Evolutionary conservation across 2,329 filamentous ascomycete genomes (phyloP).

Genomic region (Knoxdaviesia proteae): DNA sequence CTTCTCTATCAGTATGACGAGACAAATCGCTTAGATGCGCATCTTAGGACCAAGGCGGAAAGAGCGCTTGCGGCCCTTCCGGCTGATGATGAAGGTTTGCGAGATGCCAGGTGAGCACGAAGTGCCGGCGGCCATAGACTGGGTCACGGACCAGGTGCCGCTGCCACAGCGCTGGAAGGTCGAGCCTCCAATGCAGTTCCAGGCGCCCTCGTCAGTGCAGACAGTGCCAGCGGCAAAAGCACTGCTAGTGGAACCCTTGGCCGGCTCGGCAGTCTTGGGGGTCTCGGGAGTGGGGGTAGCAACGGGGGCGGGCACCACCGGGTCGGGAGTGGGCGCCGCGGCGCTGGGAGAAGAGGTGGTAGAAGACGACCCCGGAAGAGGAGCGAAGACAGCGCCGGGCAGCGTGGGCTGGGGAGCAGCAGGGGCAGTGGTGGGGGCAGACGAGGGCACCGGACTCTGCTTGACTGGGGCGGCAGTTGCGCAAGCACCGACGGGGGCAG

Average conservation of each 20-base stretch:
- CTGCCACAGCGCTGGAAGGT: constrained; percentile 34
- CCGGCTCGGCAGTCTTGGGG: constrained; percentile 7
- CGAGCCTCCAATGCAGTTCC: constrained; percentile 29
- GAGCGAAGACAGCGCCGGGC: constrained; percentile 21
- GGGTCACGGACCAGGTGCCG: constrained; percentile 24
- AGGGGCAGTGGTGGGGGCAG: constrained; percentile 6
- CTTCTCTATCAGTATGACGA: background rate
- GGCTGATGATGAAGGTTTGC: constrained; percentile 2
- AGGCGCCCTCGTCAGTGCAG: constrained; percentile 26
- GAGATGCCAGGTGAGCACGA: constrained; percentile 21
- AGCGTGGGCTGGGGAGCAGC: constrained; percentile 7
- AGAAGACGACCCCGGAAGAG: constrained; percentile 8
- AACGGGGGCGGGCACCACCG: constrained; percentile 7
- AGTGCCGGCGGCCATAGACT: constrained; percentile 23
- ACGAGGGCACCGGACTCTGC: background rate
- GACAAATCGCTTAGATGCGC: constrained; percentile 2
- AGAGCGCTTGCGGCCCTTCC: constrained; percentile 4
- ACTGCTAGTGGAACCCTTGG: constrained; percentile 6
- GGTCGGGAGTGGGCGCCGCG: constrained; percentile 5
- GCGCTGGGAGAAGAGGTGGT: constrained; percentile 6
- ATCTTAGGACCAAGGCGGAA: constrained; percentile 6
- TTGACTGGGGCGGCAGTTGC: constrained; percentile 5
- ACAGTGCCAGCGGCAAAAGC: constrained; percentile 18
- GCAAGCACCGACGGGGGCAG: constrained; percentile 8
- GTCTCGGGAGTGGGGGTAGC: constrained; percentile 6